Conservation (phyloP, 768 basidiomycete species). For the Boletus speciosus region DNA sequence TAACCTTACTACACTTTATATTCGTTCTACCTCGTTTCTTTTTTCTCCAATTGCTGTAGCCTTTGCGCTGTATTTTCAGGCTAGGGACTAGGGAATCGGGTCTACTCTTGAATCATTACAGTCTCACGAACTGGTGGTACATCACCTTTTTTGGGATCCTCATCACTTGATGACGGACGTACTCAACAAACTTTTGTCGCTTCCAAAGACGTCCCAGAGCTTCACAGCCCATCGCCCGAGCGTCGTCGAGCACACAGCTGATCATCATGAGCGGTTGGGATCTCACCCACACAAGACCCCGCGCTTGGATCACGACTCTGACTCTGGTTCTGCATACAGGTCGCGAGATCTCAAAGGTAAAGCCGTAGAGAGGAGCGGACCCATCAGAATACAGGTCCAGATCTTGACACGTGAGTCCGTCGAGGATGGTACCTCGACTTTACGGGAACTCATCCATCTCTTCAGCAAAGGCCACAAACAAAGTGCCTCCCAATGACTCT, state of each 20-base stretch:
- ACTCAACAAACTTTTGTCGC: conserved; percentile 37
- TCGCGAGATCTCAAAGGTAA: conserved; percentile 34
- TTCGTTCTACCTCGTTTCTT: not conserved
- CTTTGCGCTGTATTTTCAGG: not conserved
- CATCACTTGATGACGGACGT: conserved; percentile 35
- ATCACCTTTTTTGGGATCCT: not conserved
- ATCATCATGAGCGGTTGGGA: conserved; percentile 42
- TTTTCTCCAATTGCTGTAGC: not conserved
- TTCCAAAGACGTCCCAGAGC: conserved; percentile 51
- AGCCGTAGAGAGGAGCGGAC: conserved; percentile 29
- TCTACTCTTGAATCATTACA: not conserved
- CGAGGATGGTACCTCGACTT: not conserved
- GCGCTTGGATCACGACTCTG: conserved; percentile 62
- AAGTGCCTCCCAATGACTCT: conserved; percentile 19
- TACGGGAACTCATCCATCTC: not conserved
- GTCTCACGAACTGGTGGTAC: not conserved
- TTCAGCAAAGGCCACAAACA: conserved; percentile 12
- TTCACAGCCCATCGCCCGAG: conserved; percentile 43
- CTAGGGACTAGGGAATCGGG: not conserved
- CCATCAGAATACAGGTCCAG: conserved; percentile 47
- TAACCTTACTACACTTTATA: not conserved
- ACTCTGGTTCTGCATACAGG: conserved; percentile 65
- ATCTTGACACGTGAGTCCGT: conserved; percentile 38
- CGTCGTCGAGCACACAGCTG: conserved; percentile 29
- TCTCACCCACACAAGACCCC: conserved; percentile 67